Evolutionary conservation across 352 stramenopile genomes (phyloP), one percentile per base, ranked within the genome.

Genomic region (Phytophthora hybrid): DNA sequence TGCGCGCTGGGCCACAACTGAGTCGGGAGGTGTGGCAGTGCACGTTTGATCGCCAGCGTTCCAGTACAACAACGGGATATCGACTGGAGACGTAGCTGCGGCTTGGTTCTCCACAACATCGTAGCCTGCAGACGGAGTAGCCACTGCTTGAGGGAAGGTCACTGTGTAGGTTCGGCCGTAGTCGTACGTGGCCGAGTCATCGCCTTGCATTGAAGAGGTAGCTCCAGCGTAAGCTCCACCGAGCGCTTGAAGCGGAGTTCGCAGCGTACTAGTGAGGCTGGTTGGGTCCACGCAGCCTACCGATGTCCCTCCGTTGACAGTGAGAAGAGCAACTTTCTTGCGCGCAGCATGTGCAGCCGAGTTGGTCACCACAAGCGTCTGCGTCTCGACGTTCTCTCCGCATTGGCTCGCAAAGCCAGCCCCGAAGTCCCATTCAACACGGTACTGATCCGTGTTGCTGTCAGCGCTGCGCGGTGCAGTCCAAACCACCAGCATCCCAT

Each of bases 381-480:
- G 88, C 9, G 90, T 89, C 68, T 96, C 88, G 58, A 78, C 75
- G 18, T 73, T 77, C 71, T 96, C 89, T 7, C 89, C 89, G 52
- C 89, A 96, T 32, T 78, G 54, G 52, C 85, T 94, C 11, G 87
- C 89, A 73, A 98, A 98, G 16, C 87, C 90, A n/a, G 89, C 68
- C 14, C 77, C 91, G 21, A 85, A 81, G 80, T 99, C 97, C 97
- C 97, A 99, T 80, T 99, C 97, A n/a, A 98, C 87, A 19, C 93
- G 78, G 77, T 98, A 99, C 46, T 88, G 88, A 5, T 63, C 52
- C 5, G 80, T 90, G 37, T 97, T 79, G 0, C 73, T 57, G 21
- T 93, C 84, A 29, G 93, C 96, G n/a, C 97, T 96, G 32, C 82
- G 65, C 18, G 97, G 97, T 4, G 85, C 83, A 53, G 88, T 85